A percentile compares a stretch with the other conserved stretches of the same genome.
Evolutionary conservation across 2,329 filamentous ascomycete genomes (phyloP).

Genomic region (Chrysosporium queenslandicum): DNA sequence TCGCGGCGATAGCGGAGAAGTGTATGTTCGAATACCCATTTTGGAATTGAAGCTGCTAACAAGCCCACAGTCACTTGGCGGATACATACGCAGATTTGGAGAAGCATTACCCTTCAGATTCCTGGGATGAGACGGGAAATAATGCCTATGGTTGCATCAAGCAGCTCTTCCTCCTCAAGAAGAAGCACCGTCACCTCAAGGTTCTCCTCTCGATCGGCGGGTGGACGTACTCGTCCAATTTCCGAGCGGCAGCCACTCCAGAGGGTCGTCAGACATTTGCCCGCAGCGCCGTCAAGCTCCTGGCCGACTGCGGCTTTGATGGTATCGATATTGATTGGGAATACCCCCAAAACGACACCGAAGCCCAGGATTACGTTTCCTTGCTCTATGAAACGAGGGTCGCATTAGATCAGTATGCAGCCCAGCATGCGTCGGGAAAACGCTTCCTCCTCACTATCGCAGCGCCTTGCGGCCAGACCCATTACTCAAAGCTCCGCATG

Average conservation of each 20-base stretch:
- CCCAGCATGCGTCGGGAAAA: slow-evolving; percentile 27
- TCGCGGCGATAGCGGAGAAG: slow-evolving; percentile 66
- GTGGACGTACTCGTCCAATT: slow-evolving; percentile 69
- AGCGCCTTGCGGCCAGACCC: slow-evolving; percentile 33
- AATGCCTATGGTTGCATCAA: slow-evolving; percentile 72
- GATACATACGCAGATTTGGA: slow-evolving; percentile 60
- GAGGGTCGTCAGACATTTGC: slow-evolving; percentile 56
- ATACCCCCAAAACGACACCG: slow-evolving; percentile 27
- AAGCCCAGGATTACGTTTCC: slow-evolving; percentile 31
- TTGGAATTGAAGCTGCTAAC: slow-evolving; percentile 1
- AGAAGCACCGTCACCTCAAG: slow-evolving; percentile 65
- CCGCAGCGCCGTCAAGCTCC: slow-evolving; percentile 56
- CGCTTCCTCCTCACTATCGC: slow-evolving; percentile 41
- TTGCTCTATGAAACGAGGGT: slow-evolving; percentile 27
- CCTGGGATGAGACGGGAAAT: slow-evolving; percentile 54
- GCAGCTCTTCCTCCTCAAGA: slow-evolving; percentile 66
- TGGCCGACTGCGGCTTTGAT: slow-evolving; percentile 66
- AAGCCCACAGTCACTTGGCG: slow-evolving; percentile 41
- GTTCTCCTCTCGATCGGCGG: slow-evolving; percentile 74
- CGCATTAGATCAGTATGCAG: slow-evolving; percentile 20
- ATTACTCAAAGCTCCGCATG: slow-evolving; percentile 38
- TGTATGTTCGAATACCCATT: slow-evolving; percentile 37
- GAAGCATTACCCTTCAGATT: slow-evolving; percentile 60
- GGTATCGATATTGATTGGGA: slow-evolving; percentile 39
- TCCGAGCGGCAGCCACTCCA: slow-evolving; percentile 55